Evolutionary conservation across 1,139 yeast species (phyloP).

Genomic region (Sugiyamaella castrensis): DNA sequence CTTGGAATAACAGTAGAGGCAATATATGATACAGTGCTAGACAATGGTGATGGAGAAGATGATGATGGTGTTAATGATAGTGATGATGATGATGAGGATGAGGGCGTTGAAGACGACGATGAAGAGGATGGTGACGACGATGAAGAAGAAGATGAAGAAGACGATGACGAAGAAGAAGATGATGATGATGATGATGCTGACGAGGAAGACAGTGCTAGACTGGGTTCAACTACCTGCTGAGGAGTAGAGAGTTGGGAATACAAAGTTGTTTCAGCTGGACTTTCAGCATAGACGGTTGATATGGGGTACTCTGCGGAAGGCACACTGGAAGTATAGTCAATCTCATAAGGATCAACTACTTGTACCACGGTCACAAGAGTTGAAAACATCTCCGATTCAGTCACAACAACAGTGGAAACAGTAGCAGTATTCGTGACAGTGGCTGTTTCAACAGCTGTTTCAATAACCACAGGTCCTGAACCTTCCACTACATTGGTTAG

Average conservation of each 20-base stretch:
- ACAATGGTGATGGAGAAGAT: neutral
- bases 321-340: neutral
- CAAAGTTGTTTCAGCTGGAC: neutral
- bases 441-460: neutral
- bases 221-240: neutral
- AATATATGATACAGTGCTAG: neutral
- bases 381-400: neutral
- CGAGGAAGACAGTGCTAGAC: no score
- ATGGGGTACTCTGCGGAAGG: no score
- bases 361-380: constrained; percentile 5
- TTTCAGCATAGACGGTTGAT: neutral
- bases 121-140: neutral
- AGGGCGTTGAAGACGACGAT: neutral
- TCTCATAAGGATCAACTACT: constrained; percentile 6
- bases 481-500: no score
- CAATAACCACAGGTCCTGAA: no score
- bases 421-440: neutral
- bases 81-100: neutral
- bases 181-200: neutral
- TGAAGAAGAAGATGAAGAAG: neutral
- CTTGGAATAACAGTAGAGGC: constrained; percentile 8
- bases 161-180: neutral
- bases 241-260: neutral
- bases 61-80: neutral
- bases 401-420: constrained; percentile 8